Percentiles rank a stretch among this genome's conserved stretches.
phyloP scores from a whole-genome alignment of 2,329 filamentous ascomycete genomes.

The Parastagonospora avenae region DNA sequence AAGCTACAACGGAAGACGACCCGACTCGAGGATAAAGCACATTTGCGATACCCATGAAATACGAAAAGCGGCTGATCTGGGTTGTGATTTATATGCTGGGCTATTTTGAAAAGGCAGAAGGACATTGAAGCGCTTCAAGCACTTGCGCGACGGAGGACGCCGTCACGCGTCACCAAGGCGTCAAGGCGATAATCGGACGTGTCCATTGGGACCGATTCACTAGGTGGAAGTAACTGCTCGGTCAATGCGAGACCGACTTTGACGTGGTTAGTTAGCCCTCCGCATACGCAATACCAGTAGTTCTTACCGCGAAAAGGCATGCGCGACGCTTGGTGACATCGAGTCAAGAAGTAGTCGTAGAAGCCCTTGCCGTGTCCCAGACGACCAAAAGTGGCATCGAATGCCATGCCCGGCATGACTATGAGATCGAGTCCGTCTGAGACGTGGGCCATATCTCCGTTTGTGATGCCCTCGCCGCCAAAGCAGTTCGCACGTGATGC shows the following conservation, averaged over 20 bases:
- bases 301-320: conserved; percentile 66
- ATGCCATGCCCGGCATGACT: conserved; percentile 90
- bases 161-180: conserved; percentile 74
- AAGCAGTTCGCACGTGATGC: conserved; percentile 73
- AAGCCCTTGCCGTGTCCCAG: conserved; percentile 95
- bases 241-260: conserved; percentile 80
- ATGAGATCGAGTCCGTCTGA: conserved; percentile 74
- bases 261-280: conserved; percentile 44
- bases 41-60: background rate
- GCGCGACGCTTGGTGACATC: conserved; percentile 63
- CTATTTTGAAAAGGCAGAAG: conserved; percentile 2
- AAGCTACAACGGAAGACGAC: conserved; percentile 2
- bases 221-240: conserved; percentile 77
- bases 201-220: conserved; percentile 72
- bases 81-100: background rate
- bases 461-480: conserved; percentile 61
- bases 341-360: conserved; percentile 90
- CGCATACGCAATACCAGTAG: conserved; percentile 32
- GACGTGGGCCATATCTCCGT: conserved; percentile 41
- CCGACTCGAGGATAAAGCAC: background rate
- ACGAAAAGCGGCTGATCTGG: background rate
- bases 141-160: conserved; percentile 52
- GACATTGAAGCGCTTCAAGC: conserved; percentile 9
- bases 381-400: conserved; percentile 75
- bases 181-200: conserved; percentile 80